Evolutionary conservation across 345 rosid species (phyloP).

Genomic region (Acer yangbiense): DNA sequence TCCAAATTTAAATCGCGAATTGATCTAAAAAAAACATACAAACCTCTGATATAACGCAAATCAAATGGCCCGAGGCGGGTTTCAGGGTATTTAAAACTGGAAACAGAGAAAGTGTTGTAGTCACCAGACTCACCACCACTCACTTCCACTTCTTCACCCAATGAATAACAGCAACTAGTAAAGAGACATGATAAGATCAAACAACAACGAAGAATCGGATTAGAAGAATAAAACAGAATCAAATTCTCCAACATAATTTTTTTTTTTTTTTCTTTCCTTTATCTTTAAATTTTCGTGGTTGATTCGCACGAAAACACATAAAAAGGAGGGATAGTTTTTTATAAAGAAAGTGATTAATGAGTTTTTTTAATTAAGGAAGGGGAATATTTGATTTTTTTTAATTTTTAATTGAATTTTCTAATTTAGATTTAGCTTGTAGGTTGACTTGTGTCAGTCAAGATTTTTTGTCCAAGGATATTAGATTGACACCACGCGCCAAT

Average conservation of each 20-base stretch:
- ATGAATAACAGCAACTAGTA: slow-evolving; percentile 18
- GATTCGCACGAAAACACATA: slow-evolving; percentile 16
- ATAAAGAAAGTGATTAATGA: not conserved
- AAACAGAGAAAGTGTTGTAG: slow-evolving; percentile 44
- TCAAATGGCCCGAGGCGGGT: slow-evolving; percentile 59
- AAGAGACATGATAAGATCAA: slow-evolving; percentile 31
- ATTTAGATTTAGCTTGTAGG: not conserved
- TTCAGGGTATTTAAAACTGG: slow-evolving; percentile 73
- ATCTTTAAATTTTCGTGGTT: not conserved
- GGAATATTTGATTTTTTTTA: not conserved
- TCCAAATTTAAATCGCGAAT: not conserved
- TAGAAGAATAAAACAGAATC: slow-evolving; percentile 32
- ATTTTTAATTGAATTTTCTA: not conserved
- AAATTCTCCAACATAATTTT: slow-evolving; percentile 30
- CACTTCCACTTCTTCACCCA: slow-evolving; percentile 25
- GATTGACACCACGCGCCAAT: not conserved
- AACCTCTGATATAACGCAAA: slow-evolving; percentile 77
- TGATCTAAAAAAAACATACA: not conserved
- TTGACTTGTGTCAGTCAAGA: not conserved
- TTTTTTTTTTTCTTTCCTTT: not conserved
- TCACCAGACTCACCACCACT: not conserved
- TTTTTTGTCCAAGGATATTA: too few relatives aligned
- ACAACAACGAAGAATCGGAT: slow-evolving; percentile 27
- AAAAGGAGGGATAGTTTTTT: not conserved
- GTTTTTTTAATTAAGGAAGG: not conserved